phyloP scores from a whole-genome alignment of 208 protist genomes.

The Trypanosoma vivax region DNA sequence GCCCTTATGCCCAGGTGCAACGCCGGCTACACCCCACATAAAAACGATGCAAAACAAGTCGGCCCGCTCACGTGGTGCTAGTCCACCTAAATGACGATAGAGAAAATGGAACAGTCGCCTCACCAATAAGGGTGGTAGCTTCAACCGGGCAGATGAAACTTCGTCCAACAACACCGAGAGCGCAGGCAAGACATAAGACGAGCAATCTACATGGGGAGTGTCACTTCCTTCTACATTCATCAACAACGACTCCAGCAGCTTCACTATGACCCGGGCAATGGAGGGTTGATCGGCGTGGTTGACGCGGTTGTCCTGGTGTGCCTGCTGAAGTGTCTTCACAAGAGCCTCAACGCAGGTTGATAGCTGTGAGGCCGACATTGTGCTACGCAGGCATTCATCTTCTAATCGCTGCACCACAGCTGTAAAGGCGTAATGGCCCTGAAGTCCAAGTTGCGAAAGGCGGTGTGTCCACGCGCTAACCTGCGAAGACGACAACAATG shows the following conservation, averaged over 20 bases:
- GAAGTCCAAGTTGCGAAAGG: constrained; percentile 22
- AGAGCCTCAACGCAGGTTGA: constrained; percentile 24
- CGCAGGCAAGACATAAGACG: constrained; percentile 10
- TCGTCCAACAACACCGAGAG: neutral
- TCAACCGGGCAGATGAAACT: neutral
- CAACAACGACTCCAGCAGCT: constrained; percentile 9
- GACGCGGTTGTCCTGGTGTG: neutral
- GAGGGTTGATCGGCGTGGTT: constrained; percentile 2
- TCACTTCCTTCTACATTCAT: neutral
- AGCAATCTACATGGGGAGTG: constrained; percentile 2
- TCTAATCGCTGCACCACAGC: constrained; percentile 20
- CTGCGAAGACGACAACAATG: constrained; percentile 35
- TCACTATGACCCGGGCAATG: constrained; percentile 6
- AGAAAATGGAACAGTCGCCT: constrained; percentile 8
- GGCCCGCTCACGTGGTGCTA: constrained; percentile 32
- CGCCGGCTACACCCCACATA: constrained; percentile 25
- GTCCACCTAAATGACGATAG: constrained; percentile 11
- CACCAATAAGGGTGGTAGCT: constrained; percentile 4
- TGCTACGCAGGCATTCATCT: neutral
- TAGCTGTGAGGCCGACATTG: constrained; percentile 26
- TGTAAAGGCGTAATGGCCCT: constrained; percentile 24
- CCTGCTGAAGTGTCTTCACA: neutral
- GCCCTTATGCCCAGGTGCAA: neutral
- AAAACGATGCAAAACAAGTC: constrained; percentile 19
- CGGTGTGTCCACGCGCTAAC: constrained; percentile 47